phyloP scores from a whole-genome alignment of 495 filamentous ascomycete species.

The Aspergillus coremiiformis region DNA sequence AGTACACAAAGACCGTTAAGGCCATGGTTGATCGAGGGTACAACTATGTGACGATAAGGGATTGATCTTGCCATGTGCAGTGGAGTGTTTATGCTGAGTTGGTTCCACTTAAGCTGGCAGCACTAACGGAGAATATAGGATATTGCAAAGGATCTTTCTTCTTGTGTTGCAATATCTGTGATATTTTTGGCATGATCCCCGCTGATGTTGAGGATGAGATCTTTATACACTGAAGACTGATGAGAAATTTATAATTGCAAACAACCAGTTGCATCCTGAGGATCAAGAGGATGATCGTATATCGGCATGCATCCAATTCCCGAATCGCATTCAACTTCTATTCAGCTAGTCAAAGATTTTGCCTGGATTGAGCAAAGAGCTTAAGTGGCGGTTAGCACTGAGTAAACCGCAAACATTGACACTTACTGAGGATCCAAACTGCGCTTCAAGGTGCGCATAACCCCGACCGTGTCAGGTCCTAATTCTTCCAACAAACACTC shows the following conservation, averaged over 20 bases:
- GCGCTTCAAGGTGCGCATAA: slow-evolving; percentile 75
- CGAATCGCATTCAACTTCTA: not conserved
- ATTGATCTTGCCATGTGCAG: not conserved
- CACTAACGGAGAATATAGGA: too few relatives aligned
- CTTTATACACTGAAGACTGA: too few relatives aligned
- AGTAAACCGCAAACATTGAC: not conserved
- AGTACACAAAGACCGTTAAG: slow-evolving; percentile 26
- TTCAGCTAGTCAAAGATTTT: slow-evolving; percentile 61
- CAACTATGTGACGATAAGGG: not conserved
- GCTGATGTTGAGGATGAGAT: too few relatives aligned
- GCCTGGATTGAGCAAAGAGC: slow-evolving; percentile 78
- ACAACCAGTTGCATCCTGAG: too few relatives aligned
- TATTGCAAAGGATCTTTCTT: too few relatives aligned
- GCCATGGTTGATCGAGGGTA: not conserved
- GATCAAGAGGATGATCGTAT: too few relatives aligned
- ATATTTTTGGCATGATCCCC: too few relatives aligned
- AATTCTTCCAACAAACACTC: slow-evolving; percentile 63
- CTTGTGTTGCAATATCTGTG: too few relatives aligned
- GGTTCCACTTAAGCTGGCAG: too few relatives aligned
- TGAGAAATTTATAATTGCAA: too few relatives aligned
- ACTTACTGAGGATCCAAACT: slow-evolving; percentile 59
- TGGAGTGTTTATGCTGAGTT: too few relatives aligned
- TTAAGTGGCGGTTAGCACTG: slow-evolving; percentile 2
- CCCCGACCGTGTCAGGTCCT: slow-evolving; percentile 61
- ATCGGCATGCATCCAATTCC: too few relatives aligned